phyloP scores from a whole-genome alignment of 371 early-diverging fungal genomes.

The Mortierella sp. region DNA sequence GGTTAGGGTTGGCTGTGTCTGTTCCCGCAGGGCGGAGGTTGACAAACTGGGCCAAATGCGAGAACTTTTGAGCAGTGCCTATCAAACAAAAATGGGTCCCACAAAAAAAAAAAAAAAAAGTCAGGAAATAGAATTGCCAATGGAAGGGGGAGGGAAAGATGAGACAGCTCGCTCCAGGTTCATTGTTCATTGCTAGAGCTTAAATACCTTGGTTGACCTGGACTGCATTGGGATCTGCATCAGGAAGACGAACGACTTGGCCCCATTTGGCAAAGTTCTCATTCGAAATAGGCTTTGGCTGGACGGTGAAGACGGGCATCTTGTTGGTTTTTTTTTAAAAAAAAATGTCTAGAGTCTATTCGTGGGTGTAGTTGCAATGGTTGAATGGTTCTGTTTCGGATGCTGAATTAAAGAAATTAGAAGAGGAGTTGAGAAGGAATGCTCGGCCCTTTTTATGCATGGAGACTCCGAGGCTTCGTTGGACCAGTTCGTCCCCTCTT shows the following conservation, averaged over 20 bases:
- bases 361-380: background rate
- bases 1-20: slow-evolving; percentile 42
- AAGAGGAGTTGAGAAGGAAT: background rate
- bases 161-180: background rate
- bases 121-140: background rate
- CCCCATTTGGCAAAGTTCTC: slow-evolving; percentile 78
- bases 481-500: no score
- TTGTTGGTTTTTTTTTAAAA: background rate
- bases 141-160: background rate
- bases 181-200: background rate
- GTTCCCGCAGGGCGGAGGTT: slow-evolving; percentile 60
- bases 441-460: no score
- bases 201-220: slow-evolving; percentile 74
- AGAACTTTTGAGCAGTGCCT: slow-evolving; percentile 79
- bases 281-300: slow-evolving; percentile 70
- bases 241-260: slow-evolving; percentile 72
- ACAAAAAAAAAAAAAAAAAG: background rate
- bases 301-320: slow-evolving; percentile 36
- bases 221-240: slow-evolving; percentile 53
- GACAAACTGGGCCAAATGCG: slow-evolving; percentile 68
- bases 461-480: no score
- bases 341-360: background rate
- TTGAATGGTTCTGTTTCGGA: background rate
- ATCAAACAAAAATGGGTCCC: background rate
- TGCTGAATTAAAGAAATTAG: background rate